Evolutionary conservation across 305 asterid genomes (phyloP).

Genomic region (Fraxinus nigra): DNA sequence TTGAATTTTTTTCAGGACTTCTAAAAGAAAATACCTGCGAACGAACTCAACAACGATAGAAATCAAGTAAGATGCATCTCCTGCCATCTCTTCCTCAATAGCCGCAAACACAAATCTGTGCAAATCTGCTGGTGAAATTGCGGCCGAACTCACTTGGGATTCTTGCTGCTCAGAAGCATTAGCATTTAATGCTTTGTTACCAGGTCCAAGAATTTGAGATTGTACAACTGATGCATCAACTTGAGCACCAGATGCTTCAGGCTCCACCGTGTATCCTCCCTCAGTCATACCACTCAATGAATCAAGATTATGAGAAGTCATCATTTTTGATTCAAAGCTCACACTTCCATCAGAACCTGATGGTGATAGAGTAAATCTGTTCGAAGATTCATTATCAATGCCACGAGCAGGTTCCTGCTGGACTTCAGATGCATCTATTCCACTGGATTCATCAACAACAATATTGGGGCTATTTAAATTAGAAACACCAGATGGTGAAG

Average conservation of each 20-base stretch:
- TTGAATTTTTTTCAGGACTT: not conserved
- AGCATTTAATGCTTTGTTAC: slow-evolving; percentile 43
- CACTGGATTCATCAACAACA: slow-evolving; percentile 33
- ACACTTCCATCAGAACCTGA: slow-evolving; percentile 57
- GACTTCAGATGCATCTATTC: slow-evolving; percentile 39
- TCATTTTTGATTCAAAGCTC: slow-evolving; percentile 24
- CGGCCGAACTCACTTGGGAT: slow-evolving; percentile 62
- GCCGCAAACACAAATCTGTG: slow-evolving; percentile 62
- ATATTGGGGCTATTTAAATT: slow-evolving; percentile 32
- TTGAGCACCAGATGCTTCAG: slow-evolving; percentile 40
- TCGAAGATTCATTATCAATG: slow-evolving; percentile 36
- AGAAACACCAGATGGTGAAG: slow-evolving; percentile 46
- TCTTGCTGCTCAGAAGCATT: slow-evolving; percentile 49
- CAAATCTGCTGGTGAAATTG: slow-evolving; percentile 66
- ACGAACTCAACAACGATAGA: slow-evolving; percentile 80
- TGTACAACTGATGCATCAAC: slow-evolving; percentile 39
- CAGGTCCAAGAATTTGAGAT: slow-evolving; percentile 36
- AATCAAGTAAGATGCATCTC: slow-evolving; percentile 81
- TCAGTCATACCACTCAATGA: slow-evolving; percentile 40
- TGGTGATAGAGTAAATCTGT: slow-evolving; percentile 35
- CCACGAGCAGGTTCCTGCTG: slow-evolving; percentile 37
- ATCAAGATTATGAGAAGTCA: slow-evolving; percentile 30
- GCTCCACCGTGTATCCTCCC: slow-evolving; percentile 27
- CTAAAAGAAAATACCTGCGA: slow-evolving; percentile 53
- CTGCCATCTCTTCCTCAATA: slow-evolving; percentile 87